Percentiles rank a stretch among this genome's conserved stretches.
phyloP scores from a whole-genome alignment of 768 basidiomycete genomes.

The Saitozyma sp. region DNA sequence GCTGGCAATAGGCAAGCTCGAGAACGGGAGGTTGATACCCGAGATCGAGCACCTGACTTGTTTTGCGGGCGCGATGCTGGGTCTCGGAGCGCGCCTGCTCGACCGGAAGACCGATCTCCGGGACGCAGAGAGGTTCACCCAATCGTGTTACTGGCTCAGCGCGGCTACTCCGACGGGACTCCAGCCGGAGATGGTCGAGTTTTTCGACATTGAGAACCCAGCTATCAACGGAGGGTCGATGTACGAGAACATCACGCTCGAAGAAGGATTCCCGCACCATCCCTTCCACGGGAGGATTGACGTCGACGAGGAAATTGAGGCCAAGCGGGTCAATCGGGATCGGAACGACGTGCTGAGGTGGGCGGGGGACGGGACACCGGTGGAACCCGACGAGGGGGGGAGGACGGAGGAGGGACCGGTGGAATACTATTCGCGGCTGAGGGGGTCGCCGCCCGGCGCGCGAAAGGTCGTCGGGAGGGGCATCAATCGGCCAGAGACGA shows the following conservation, averaged over 20 bases:
- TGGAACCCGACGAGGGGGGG: conserved; percentile 8
- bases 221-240: neutral
- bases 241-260: conserved; percentile 23
- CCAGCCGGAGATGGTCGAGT: conserved; percentile 48
- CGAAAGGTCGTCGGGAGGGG: conserved; percentile 35
- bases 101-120: conserved; percentile 50
- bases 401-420: conserved; percentile 13
- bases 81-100: conserved; percentile 53
- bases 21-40: conserved; percentile 22
- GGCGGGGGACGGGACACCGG: conserved; percentile 20
- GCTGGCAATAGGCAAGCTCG: conserved; percentile 33
- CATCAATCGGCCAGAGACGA: conserved; percentile 55
- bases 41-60: conserved; percentile 50
- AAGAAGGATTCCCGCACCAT: conserved; percentile 4
- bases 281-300: conserved; percentile 9
- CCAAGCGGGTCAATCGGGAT: conserved; percentile 20
- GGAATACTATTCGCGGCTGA: conserved; percentile 20
- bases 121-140: conserved; percentile 47
- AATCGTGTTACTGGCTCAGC: conserved; percentile 53
- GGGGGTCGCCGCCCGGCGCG: conserved; percentile 42
- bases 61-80: conserved; percentile 56
- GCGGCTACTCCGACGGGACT: conserved; percentile 46
- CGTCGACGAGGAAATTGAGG: conserved; percentile 5
- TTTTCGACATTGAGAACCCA: conserved; percentile 19
- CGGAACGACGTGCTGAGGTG: conserved; percentile 21